Percentiles rank a stretch among this genome's conserved stretches.
Evolutionary conservation across 768 basidiomycete species (phyloP).

Genomic region (Pleurotus pulmonarius): DNA sequence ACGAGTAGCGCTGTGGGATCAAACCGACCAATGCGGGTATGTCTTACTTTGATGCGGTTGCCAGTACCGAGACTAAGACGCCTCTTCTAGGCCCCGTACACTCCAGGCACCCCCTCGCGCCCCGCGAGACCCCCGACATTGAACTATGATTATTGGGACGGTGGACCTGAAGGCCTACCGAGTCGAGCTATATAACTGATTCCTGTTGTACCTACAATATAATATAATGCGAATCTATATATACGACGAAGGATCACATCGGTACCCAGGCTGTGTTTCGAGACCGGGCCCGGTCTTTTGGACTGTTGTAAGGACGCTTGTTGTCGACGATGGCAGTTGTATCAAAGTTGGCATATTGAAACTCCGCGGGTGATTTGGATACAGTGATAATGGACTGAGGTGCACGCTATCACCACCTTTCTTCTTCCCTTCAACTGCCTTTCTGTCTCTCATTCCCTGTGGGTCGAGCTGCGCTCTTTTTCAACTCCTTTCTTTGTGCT

Average conservation of each 20-base stretch:
- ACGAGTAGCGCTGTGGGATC: neutral
- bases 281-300: conserved; percentile 1
- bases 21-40: neutral
- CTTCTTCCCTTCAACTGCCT: conserved; percentile 7
- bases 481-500: conserved; percentile 20
- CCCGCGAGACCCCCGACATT: conserved; percentile 5
- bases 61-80: neutral
- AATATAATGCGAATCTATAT: neutral
- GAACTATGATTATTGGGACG: conserved; percentile 6
- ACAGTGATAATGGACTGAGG: neutral
- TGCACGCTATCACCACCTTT: neutral
- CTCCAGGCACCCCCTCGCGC: conserved; percentile 8
- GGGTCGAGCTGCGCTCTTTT: conserved; percentile 28
- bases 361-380: conserved; percentile 1
- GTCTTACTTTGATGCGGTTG: neutral
- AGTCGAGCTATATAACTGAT: neutral
- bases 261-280: too few species aligned
- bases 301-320: conserved; percentile 2
- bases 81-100: conserved; percentile 3
- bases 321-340: conserved; percentile 6
- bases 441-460: conserved; percentile 17
- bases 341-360: neutral
- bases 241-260: conserved; percentile 3
- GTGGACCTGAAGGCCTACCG: neutral
- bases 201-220: neutral